These are phyloP conservation scores for Lathyrus tuberosus DNA, from an alignment of 306 rosid species.

Conservation along the genomic window DNA sequence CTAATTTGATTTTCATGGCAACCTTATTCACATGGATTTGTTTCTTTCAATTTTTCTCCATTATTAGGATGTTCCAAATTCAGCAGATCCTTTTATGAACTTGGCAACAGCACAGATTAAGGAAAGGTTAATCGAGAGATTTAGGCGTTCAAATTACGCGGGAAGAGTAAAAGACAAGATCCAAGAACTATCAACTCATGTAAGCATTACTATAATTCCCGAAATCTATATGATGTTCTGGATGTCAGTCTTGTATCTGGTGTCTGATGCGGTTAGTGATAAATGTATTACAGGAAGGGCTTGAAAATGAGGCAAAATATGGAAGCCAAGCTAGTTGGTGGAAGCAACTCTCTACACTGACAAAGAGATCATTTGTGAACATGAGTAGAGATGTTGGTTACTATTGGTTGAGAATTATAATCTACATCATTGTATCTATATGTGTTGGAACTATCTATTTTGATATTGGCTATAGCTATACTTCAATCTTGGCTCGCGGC, in stretches of 20 bases:
- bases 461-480: conserved; percentile 77
- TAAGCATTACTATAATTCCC: conserved; percentile 40
- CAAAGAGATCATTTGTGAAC: conserved; percentile 79
- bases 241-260: not conserved
- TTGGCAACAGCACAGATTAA: conserved; percentile 81
- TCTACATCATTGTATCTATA: conserved; percentile 76
- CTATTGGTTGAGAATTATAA: conserved; percentile 90
- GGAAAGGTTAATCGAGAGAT: conserved; percentile 74
- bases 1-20: not conserved
- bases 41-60: not conserved
- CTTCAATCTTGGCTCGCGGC: conserved; percentile 90
- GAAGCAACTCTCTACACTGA: conserved; percentile 79
- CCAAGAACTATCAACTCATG: conserved; percentile 69
- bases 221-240: not conserved
- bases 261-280: conserved; percentile 1
- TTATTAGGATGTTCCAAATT: conserved; percentile 68
- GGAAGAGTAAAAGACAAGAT: conserved; percentile 59
- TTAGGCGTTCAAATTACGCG: conserved; percentile 68
- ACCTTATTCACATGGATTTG: conserved; percentile 16
- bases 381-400: conserved; percentile 98
- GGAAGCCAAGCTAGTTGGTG: conserved; percentile 87
- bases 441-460: conserved; percentile 95
- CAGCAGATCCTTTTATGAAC: conserved; percentile 81
- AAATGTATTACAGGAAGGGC: conserved; percentile 58
- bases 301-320: conserved; percentile 40